Evolutionary conservation across 805 yeast species (phyloP).

Genomic region (Grigorovia humatica): DNA sequence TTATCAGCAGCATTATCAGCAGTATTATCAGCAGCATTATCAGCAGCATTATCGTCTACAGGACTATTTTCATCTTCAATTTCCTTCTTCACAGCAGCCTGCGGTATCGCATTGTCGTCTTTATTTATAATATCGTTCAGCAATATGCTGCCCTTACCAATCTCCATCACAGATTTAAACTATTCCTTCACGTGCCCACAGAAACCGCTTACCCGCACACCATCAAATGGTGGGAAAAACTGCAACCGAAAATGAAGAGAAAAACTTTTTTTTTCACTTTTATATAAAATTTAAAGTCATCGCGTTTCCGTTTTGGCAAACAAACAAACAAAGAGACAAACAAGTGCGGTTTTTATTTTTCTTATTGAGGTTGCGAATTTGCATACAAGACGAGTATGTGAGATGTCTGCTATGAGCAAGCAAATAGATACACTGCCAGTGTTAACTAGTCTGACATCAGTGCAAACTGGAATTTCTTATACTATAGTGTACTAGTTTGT

Average conservation of each 20-base stretch:
- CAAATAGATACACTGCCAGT: too few relatives aligned
- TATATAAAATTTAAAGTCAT: neutral
- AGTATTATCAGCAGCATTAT: neutral
- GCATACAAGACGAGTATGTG: neutral
- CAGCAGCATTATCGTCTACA: neutral
- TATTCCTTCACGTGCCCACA: neutral
- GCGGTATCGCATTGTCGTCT: neutral
- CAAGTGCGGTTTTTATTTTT: neutral
- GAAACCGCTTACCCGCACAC: neutral
- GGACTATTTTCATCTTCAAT: neutral
- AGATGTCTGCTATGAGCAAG: too few relatives aligned
- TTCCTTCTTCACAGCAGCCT: neutral
- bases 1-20: neutral
- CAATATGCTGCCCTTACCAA: conserved; percentile 1
- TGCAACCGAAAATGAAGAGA: neutral
- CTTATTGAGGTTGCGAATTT: neutral
- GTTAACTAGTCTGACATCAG: too few relatives aligned
- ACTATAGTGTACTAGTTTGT: too few relatives aligned
- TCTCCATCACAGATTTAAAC: conserved; percentile 1
- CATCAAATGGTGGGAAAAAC: neutral
- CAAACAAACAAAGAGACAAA: neutral
- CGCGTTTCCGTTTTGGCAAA: neutral
- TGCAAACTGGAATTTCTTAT: too few relatives aligned
- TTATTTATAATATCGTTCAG: neutral
- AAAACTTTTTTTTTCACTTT: neutral